phyloP scores from a whole-genome alignment of 345 rosid genomes.

The Garcia nutans region DNA sequence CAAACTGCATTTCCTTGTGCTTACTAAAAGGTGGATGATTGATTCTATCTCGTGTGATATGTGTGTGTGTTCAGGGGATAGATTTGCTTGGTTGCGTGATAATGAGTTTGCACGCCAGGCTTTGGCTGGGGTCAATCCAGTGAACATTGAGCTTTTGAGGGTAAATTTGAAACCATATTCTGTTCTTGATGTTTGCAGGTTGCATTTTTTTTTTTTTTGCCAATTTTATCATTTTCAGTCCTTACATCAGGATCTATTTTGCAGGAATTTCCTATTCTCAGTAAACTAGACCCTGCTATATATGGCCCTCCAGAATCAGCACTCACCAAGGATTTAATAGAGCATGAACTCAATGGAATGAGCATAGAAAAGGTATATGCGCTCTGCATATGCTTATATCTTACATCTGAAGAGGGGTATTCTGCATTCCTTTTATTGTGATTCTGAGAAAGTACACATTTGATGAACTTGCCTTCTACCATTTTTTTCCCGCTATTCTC shows the following conservation, averaged over 20 bases:
- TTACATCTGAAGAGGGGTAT: not conserved
- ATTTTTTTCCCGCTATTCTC: not conserved
- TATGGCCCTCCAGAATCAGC: constrained; percentile 88
- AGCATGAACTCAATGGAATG: constrained; percentile 68
- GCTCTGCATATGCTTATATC: not conserved
- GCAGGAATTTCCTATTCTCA: constrained; percentile 84
- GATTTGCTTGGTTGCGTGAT: constrained; percentile 93
- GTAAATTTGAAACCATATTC: constrained; percentile 22
- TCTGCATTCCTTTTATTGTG: not conserved
- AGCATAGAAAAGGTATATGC: constrained; percentile 59
- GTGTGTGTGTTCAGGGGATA: constrained; percentile 54
- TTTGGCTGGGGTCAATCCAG: constrained; percentile 91
- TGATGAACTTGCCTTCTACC: not conserved
- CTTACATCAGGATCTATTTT: constrained; percentile 10
- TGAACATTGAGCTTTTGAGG: constrained; percentile 72
- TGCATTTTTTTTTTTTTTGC: constrained; percentile 9
- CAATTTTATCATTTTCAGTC: not conserved
- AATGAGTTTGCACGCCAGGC: constrained; percentile 91
- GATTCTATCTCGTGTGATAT: not conserved
- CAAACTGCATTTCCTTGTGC: constrained; percentile 9
- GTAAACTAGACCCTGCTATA: constrained; percentile 71
- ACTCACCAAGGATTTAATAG: constrained; percentile 70
- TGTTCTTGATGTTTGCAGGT: not conserved
- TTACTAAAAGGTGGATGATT: not conserved
- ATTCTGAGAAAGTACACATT: not conserved